Conservation (phyloP, 805 yeast genomes). For the Debaryomyces hansenii region DNA sequence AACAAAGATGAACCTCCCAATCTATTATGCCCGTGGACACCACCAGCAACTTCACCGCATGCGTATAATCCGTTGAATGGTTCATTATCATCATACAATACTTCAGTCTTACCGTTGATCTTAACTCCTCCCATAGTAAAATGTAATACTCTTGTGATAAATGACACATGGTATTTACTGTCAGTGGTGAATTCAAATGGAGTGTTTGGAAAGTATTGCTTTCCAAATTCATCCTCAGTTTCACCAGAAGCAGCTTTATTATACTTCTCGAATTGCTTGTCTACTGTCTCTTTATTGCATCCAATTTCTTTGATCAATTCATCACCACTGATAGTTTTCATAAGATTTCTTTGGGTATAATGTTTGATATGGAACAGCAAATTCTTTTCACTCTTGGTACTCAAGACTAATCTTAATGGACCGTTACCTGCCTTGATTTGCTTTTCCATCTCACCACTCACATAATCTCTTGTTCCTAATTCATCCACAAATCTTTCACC, state of each 20-base stretch:
- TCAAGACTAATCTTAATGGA: slow-evolving; percentile 53
- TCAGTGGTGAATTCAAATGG: slow-evolving; percentile 38
- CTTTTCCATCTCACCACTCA: slow-evolving; percentile 56
- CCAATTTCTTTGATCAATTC: slow-evolving; percentile 44
- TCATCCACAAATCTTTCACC: slow-evolving; percentile 63
- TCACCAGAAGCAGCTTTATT: slow-evolving; percentile 44
- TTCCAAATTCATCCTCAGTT: slow-evolving; percentile 43
- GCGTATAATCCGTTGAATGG: slow-evolving; percentile 41
- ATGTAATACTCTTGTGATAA: slow-evolving; percentile 59
- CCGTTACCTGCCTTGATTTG: slow-evolving; percentile 37
- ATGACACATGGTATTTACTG: slow-evolving; percentile 49
- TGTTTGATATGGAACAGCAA: slow-evolving; percentile 55
- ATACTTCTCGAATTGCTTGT: slow-evolving; percentile 37
- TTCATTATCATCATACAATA: slow-evolving; percentile 34
- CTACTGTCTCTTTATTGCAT: slow-evolving; percentile 26
- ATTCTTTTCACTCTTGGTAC: slow-evolving; percentile 43
- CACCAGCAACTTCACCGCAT: slow-evolving; percentile 48
- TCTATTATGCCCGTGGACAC: slow-evolving; percentile 46
- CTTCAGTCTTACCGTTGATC: slow-evolving; percentile 49
- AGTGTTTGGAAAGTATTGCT: slow-evolving; percentile 48
- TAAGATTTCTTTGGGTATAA: slow-evolving; percentile 54
- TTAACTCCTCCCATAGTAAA: slow-evolving; percentile 73
- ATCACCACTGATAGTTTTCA: slow-evolving; percentile 46
- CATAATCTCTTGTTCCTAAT: slow-evolving; percentile 59
- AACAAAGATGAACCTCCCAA: slow-evolving; percentile 44